phyloP scores from a whole-genome alignment of 148 eudicot genomes.

The Camellia japonica region DNA sequence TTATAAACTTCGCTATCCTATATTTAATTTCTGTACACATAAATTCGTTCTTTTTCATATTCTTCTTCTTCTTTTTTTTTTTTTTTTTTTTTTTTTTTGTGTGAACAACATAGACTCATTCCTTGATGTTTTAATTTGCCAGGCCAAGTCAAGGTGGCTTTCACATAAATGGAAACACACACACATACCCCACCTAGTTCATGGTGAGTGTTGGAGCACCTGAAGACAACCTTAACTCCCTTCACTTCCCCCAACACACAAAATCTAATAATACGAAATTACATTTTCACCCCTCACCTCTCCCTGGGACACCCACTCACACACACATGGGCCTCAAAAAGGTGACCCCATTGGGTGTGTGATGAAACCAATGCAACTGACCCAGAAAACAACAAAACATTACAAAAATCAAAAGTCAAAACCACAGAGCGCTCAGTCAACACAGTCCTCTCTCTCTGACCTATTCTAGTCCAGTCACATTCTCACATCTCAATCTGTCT shows the following conservation, averaged over 20 bases:
- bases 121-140: neutral
- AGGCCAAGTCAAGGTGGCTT: neutral
- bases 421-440: neutral
- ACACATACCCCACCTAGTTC: neutral
- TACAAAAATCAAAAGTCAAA: neutral
- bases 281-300: neutral
- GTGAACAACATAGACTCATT: no score
- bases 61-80: no score
- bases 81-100: no score
- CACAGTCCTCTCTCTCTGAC: neutral
- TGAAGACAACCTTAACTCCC: slow-evolving; percentile 20
- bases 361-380: slow-evolving; percentile 14
- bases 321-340: neutral
- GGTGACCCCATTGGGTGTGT: neutral
- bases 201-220: slow-evolving; percentile 16
- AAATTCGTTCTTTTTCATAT: no score
- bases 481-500: no score
- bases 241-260: slow-evolving; percentile 13
- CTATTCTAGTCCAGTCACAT: no score
- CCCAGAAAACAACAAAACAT: neutral
- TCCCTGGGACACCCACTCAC: neutral
- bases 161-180: neutral
- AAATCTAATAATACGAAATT: neutral
- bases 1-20: no score
- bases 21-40: no score